A percentile compares a stretch with the other conserved stretches of the same genome.
phyloP scores from a whole-genome alignment of 306 rosid genomes.

The Fragaria iinumae region DNA sequence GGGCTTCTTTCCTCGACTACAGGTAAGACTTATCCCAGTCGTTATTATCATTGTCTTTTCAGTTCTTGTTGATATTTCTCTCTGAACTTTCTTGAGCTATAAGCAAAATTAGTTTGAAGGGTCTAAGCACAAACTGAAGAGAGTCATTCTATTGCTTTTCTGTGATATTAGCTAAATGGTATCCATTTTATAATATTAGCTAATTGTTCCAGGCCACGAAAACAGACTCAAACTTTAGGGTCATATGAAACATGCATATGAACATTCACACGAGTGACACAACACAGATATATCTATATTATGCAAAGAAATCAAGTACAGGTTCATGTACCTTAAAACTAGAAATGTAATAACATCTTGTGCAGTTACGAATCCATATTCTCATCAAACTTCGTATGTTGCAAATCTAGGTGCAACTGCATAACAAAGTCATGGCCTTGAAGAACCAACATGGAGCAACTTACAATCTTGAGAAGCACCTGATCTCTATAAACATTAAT shows the following conservation, averaged over 20 bases:
- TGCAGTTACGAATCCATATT: not conserved
- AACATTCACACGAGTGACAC: not conserved
- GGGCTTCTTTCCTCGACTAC: slow-evolving; percentile 90
- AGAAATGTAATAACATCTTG: slow-evolving; percentile 2
- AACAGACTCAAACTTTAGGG: not conserved
- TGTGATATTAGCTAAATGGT: not conserved
- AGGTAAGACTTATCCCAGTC: slow-evolving; percentile 48
- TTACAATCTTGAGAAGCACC: slow-evolving; percentile 82
- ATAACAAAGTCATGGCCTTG: slow-evolving; percentile 68
- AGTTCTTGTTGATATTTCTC: not conserved
- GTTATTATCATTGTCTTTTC: slow-evolving; percentile 2
- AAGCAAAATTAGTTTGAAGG: not conserved
- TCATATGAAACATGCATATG: not conserved
- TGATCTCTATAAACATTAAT: slow-evolving; percentile 70
- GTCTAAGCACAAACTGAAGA: not conserved
- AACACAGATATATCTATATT: not conserved
- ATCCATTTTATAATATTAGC: not conserved
- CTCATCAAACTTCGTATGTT: slow-evolving; percentile 26
- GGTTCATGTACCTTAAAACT: not conserved
- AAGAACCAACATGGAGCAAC: slow-evolving; percentile 85
- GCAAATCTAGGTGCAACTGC: slow-evolving; percentile 74
- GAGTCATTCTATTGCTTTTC: not conserved
- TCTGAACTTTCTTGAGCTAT: not conserved
- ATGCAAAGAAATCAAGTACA: not conserved
- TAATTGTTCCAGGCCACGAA: too few species aligned